phyloP scores from a whole-genome alignment of 2,329 filamentous ascomycete species.

The Aschersonia sp. region DNA sequence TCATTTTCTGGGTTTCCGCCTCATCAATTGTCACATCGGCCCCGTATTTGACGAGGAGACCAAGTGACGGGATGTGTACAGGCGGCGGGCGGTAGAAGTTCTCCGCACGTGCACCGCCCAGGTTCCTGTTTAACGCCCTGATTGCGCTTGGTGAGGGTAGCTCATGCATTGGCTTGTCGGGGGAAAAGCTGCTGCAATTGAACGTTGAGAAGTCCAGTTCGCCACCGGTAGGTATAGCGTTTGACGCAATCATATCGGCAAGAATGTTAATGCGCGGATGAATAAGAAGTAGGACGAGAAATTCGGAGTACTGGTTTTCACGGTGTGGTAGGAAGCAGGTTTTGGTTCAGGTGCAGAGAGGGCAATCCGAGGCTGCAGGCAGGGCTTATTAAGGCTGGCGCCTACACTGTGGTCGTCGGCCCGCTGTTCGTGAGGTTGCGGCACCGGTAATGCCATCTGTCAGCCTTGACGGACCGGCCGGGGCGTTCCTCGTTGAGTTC shows the following conservation, averaged over 20 bases:
- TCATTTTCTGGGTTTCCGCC: conserved; percentile 12
- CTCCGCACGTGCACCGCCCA: conserved; percentile 5
- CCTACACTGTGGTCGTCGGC: background rate
- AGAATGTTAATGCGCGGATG: background rate
- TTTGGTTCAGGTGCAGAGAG: background rate
- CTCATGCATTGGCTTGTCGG: conserved; percentile 7
- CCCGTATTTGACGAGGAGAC: conserved; percentile 20
- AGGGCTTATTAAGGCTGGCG: background rate
- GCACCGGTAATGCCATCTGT: background rate
- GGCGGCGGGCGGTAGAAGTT: conserved; percentile 13
- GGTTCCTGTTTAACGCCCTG: conserved; percentile 12
- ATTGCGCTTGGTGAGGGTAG: conserved; percentile 15
- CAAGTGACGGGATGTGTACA: conserved; percentile 16
- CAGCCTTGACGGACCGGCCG: conserved; percentile 6
- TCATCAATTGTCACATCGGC: conserved; percentile 14
- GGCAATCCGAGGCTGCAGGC: background rate
- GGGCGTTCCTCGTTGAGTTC: conserved; percentile 13
- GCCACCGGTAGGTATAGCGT: background rate
- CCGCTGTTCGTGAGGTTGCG: background rate
- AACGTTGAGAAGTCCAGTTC: background rate
- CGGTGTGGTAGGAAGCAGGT: background rate
- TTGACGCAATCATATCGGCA: background rate
- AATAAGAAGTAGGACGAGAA: background rate
- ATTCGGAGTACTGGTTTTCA: background rate
- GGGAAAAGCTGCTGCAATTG: conserved; percentile 8